Evolutionary conservation across 192 early-diverging fungal genomes (phyloP), one percentile per base, ranked within the genome.

Genomic region (Helicostylum pulchrum): DNA sequence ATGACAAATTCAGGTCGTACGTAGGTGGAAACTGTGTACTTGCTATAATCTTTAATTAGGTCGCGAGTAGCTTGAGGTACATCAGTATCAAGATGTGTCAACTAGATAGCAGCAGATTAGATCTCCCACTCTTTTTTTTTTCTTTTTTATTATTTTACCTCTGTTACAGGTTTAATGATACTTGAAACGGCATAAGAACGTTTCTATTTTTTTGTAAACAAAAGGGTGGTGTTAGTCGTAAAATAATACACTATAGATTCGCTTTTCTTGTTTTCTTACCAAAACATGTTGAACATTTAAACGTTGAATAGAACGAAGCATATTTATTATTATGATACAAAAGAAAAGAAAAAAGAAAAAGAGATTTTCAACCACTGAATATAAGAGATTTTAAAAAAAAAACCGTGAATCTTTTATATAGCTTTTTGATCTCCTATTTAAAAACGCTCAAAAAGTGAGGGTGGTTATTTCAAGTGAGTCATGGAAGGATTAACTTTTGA

Each of bases 21-120:
- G 53, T 92, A 92, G 9, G 89, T 88, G 46, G 85, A 85, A 36
- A 92, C 61, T 30, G 84, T 85, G 67, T 87, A 90, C 66, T 82
- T 83, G 58, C 78, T 72, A 52, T 73, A 80, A 50, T 67, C 62
- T 3, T 74, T 62, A n/a, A 88, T 75, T 15, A 62, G 63, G 26
- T 78, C 72, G 1, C 61, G 43, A 0, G 83, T 82, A 53, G 64
- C 61, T 45, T 75, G 70, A 30, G 73, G 69, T 2, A 74, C 77
- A 62, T 75, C 71, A 1, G 56, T 69, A 66, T 85, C 83, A 31
- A 77, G 75, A 69, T 87, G 83, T 20, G 71, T 83, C 56, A 81
- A 66, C 79, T 80, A 26, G 26, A 26, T 26, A 26, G 0, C 26
- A 26, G 26, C 26, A 26, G 26, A 26, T 26, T 26, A 26, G 26